Conservation (phyloP, 768 basidiomycete genomes). For the Boletus sensibilis region DNA sequence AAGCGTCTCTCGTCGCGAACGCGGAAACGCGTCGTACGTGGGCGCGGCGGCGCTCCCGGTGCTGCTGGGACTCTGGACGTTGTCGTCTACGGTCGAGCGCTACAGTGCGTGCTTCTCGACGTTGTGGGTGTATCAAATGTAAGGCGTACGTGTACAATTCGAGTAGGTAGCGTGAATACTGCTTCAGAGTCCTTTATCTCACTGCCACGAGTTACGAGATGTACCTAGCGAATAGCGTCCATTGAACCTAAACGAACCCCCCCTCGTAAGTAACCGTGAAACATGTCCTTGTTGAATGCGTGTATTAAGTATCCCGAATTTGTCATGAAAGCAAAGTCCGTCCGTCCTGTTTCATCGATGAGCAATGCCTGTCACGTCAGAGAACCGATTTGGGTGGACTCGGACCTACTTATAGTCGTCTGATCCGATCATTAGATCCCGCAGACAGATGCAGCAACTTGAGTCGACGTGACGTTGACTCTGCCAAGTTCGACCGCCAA, state of each 20-base stretch:
- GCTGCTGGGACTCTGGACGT: slow-evolving; percentile 50
- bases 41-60: slow-evolving; percentile 48
- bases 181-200: too few relatives aligned
- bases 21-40: slow-evolving; percentile 32
- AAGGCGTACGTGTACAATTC: neutral
- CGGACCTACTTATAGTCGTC: neutral
- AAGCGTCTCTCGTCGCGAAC: slow-evolving; percentile 14
- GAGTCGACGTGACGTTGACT: slow-evolving; percentile 41
- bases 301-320: neutral
- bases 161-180: neutral
- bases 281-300: neutral
- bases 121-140: slow-evolving; percentile 48
- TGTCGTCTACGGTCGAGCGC: slow-evolving; percentile 49
- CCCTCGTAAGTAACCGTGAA: neutral
- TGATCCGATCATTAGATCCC: slow-evolving; percentile 28
- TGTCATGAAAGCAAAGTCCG: neutral
- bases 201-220: neutral
- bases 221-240: neutral
- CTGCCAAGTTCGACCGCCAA: slow-evolving; percentile 48
- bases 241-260: neutral
- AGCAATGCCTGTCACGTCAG: neutral
- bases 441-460: slow-evolving; percentile 49
- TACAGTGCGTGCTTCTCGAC: slow-evolving; percentile 49
- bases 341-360: neutral
- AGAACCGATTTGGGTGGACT: neutral